These are phyloP conservation scores for Eucalyptus virginea DNA, from an alignment of 345 rosid species.

Conservation along the genomic window DNA sequence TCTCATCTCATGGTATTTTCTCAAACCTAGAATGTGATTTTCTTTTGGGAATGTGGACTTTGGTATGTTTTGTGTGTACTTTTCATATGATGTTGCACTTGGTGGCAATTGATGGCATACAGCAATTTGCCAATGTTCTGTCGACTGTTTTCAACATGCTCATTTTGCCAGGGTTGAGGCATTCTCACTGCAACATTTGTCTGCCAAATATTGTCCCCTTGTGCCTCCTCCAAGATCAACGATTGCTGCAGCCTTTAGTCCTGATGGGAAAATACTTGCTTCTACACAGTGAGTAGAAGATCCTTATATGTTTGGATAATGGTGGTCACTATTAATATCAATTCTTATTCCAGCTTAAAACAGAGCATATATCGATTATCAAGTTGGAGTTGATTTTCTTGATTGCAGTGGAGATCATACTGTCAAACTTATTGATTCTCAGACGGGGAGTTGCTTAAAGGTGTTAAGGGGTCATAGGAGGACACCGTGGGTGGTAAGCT, in stretches of 20 bases:
- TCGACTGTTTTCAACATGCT: background rate
- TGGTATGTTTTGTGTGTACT: background rate
- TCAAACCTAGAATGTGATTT: background rate
- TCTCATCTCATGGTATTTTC: constrained; percentile 51
- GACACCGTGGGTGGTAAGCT: constrained; percentile 99
- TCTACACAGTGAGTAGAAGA: constrained; percentile 58
- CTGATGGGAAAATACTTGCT: constrained; percentile 69
- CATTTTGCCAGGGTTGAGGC: constrained; percentile 49
- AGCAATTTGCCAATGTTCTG: background rate
- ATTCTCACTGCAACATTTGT: constrained; percentile 54
- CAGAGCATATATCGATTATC: background rate
- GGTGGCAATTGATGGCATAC: background rate
- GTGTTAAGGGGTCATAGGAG: constrained; percentile 89
- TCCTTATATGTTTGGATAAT: background rate
- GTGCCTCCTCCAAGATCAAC: constrained; percentile 82
- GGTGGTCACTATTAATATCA: background rate
- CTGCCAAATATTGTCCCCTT: constrained; percentile 57
- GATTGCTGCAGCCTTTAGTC: constrained; percentile 79
- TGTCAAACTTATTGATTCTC: constrained; percentile 79
- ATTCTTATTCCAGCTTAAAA: background rate
- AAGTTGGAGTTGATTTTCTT: background rate
- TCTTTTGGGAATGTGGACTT: background rate
- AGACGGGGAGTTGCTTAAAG: constrained; percentile 84
- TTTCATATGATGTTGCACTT: background rate
- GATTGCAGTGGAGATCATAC: constrained; percentile 78